Conservation (phyloP, 495 filamentous ascomycete species). For the Coniosporium apollinis region DNA sequence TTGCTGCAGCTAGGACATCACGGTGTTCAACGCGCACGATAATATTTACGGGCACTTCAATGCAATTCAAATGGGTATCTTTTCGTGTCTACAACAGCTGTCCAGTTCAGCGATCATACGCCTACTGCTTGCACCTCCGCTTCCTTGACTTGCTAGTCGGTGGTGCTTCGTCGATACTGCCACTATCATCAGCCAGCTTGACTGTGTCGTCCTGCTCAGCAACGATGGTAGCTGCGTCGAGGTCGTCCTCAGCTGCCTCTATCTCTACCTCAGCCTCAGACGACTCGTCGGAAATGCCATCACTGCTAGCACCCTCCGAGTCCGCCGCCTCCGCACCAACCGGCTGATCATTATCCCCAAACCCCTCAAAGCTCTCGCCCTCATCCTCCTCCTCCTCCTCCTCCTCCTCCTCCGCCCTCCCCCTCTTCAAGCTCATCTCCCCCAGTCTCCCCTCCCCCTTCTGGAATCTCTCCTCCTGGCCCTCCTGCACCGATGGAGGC, state of each 20-base stretch:
- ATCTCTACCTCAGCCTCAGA: not conserved
- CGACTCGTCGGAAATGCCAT: not conserved
- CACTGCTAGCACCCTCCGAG: not conserved
- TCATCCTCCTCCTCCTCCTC: not conserved
- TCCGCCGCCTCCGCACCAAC: not conserved
- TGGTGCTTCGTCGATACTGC: not conserved
- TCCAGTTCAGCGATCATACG: too few relatives aligned
- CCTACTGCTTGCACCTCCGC: not conserved
- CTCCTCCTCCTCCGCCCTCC: constrained; percentile 10
- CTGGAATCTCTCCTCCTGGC: constrained; percentile 27
- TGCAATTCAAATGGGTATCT: not conserved
- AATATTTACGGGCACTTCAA: too few relatives aligned
- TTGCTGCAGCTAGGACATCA: too few relatives aligned
- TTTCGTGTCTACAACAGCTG: not conserved
- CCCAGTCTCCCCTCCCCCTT: constrained; percentile 44
- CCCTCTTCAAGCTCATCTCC: constrained; percentile 44
- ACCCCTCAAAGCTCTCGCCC: not conserved
- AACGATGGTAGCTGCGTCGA: not conserved
- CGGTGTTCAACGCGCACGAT: too few relatives aligned
- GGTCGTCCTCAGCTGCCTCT: not conserved
- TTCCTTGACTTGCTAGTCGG: not conserved
- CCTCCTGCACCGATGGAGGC: constrained; percentile 48
- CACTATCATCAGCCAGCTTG: not conserved
- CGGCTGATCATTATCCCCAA: not conserved
- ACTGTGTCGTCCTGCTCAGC: not conserved